Percentiles rank a stretch among this genome's conserved stretches.
Evolutionary conservation across 495 filamentous ascomycete genomes (phyloP).

Genomic region (Tetracladium setigerum): DNA sequence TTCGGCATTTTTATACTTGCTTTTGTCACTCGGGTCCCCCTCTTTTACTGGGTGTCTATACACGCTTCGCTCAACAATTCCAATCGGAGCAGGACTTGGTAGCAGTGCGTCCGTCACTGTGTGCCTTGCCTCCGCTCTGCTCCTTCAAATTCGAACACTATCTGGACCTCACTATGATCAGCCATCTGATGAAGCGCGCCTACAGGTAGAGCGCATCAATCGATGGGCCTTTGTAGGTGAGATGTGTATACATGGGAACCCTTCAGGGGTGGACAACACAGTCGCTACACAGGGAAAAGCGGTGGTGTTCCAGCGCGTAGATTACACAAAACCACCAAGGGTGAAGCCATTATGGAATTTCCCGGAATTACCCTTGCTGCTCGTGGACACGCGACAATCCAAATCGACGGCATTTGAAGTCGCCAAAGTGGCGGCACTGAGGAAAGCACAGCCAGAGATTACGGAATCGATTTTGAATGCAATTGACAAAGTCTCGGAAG

Average conservation of each 20-base stretch:
- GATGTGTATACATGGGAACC: slow-evolving; percentile 94
- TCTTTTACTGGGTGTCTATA: slow-evolving; percentile 76
- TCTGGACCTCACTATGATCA: slow-evolving; percentile 87
- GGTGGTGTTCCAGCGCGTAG: slow-evolving; percentile 75
- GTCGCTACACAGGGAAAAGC: slow-evolving; percentile 88
- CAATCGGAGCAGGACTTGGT: slow-evolving; percentile 84
- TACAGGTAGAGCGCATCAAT: slow-evolving; percentile 90
- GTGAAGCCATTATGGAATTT: slow-evolving; percentile 79
- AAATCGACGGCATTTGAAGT: slow-evolving; percentile 81
- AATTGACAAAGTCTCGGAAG: slow-evolving; percentile 72
- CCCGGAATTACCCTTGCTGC: slow-evolving; percentile 79
- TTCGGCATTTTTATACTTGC: slow-evolving; percentile 83
- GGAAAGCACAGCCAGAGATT: slow-evolving; percentile 58
- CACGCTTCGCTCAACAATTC: slow-evolving; percentile 88
- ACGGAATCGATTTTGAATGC: slow-evolving; percentile 72
- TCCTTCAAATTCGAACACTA: slow-evolving; percentile 81
- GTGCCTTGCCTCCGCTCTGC: slow-evolving; percentile 77
- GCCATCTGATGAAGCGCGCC: slow-evolving; percentile 65
- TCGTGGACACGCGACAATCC: slow-evolving; percentile 78
- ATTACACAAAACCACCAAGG: slow-evolving; percentile 67
- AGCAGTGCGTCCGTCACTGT: slow-evolving; percentile 90
- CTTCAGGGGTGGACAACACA: slow-evolving; percentile 96
- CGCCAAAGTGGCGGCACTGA: slow-evolving; percentile 71
- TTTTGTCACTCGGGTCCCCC: slow-evolving; percentile 74
- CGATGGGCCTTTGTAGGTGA: slow-evolving; percentile 96